These are phyloP conservation scores for Leccinum fibrillosum DNA, from an alignment of 768 basidiomycete genomes.

Conservation along the genomic window DNA sequence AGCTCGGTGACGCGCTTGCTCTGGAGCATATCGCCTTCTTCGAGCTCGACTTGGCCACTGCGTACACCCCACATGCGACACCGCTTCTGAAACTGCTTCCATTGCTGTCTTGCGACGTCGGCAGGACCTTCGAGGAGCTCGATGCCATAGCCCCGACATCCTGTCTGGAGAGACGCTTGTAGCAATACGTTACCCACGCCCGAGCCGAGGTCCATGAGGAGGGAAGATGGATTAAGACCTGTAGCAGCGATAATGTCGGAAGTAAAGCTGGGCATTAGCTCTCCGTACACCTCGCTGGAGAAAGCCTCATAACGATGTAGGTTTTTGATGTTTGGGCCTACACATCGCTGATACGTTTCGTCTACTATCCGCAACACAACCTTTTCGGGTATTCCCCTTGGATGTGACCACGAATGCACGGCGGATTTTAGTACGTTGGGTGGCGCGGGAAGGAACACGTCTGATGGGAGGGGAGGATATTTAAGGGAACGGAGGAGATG, in stretches of 20 bases:
- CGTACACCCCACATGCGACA: constrained; percentile 90
- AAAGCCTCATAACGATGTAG: constrained; percentile 81
- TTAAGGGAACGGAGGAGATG: constrained; percentile 59
- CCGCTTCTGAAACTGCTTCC: constrained; percentile 68
- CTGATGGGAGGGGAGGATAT: constrained; percentile 54
- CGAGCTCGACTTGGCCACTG: constrained; percentile 71
- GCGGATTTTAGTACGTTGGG: constrained; percentile 49
- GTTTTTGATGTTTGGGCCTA: constrained; percentile 83
- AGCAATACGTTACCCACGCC: constrained; percentile 85
- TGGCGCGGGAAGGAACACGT: constrained; percentile 43
- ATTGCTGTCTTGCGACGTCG: constrained; percentile 71
- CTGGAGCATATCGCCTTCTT: constrained; percentile 83
- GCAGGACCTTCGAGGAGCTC: constrained; percentile 80
- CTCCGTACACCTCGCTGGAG: constrained; percentile 85
- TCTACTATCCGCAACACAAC: constrained; percentile 77
- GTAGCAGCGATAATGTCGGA: constrained; percentile 52
- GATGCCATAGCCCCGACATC: constrained; percentile 75
- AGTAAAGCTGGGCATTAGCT: constrained; percentile 76
- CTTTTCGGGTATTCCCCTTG: constrained; percentile 54
- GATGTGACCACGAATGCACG: constrained; percentile 42
- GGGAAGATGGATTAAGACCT: constrained; percentile 48
- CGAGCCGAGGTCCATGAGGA: constrained; percentile 82
- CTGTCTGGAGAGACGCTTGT: constrained; percentile 78
- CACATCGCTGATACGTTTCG: constrained; percentile 90
- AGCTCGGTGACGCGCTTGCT: constrained; percentile 64